Evolutionary conservation across 1,284 basidiomycete species (phyloP).

Genomic region (Ceratobasidium theobromae): DNA sequence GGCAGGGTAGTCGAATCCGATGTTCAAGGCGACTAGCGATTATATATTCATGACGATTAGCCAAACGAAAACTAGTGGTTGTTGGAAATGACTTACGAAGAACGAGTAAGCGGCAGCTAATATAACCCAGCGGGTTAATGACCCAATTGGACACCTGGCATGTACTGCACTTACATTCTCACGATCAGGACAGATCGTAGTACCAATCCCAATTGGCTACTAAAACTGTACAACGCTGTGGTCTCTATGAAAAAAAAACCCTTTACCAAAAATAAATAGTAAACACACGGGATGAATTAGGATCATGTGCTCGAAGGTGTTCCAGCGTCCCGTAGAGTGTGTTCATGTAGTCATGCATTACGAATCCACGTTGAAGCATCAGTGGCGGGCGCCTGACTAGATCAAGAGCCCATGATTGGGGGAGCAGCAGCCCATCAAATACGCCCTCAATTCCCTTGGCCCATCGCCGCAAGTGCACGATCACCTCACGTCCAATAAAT

Average conservation of each 20-base stretch:
- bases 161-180: too few relatives aligned
- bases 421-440: conserved; percentile 7
- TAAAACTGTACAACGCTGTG: conserved; percentile 5
- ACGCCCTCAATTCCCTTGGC: background rate
- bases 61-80: too few relatives aligned
- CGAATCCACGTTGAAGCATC: background rate
- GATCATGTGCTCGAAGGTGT: background rate
- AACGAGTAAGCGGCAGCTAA: too few relatives aligned
- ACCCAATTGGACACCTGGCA: too few relatives aligned
- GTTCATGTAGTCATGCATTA: background rate
- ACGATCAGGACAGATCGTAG: too few relatives aligned
- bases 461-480: background rate
- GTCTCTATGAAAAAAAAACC: too few relatives aligned
- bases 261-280: background rate
- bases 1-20: background rate
- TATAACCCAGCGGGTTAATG: too few relatives aligned
- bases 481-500: conserved; percentile 19
- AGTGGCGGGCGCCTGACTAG: conserved; percentile 7
- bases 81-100: too few relatives aligned
- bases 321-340: background rate
- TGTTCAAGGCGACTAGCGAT: too few relatives aligned
- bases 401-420: conserved; percentile 28
- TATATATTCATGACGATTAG: too few relatives aligned
- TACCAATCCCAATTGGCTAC: too few relatives aligned
- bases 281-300: background rate